Evolutionary conservation across 345 rosid genomes (phyloP), one percentile per base, ranked within the genome.

Genomic region (Angophora floribunda): DNA sequence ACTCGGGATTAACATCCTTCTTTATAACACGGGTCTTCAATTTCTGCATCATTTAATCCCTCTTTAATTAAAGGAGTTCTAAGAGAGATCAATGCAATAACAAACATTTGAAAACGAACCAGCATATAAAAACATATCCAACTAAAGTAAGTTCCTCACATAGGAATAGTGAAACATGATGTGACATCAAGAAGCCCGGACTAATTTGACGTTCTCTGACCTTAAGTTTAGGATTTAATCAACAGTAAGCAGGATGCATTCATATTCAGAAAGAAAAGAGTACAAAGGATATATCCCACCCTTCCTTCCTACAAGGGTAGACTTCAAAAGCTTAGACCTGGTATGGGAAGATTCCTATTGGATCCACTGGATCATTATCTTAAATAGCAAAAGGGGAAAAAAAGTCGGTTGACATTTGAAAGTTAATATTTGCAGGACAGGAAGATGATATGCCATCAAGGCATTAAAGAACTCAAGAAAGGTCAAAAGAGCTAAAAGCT

Each of bases 21-120:
- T 92, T 94, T 47, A 98, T 93, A 7, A 96, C 97, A 52, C 98
- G 96, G 87, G 99, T 98, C 95, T 95, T 98, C 89, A 98, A 67
- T 91, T 91, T 97, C 99, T 96, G 94, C 93, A 91, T 86, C 87
- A 87, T 15, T 61, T 28, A 51, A 17, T 19, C 49, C 49, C 0
- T 30, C 19, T 85, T 49, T 49, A 85, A 30, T 19, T 51, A 49
- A 85, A 49, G 87, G 53, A 17, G 11, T 22, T 86, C 17, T 9
- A 86, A 36, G 63, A 53, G 41, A 86, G 65, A 51, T 32, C 59
- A 86, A 86, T 21, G 53, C 30, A 52, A 86, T 51, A 41, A 86
- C 4, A 53, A 28, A 53, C 87, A 86, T 36, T n/a, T 86, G 70
- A 86, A 47, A 59, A 52, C n/a, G 13, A 86, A 45, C 41, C 22